Conservation (phyloP, 352 stramenopile genomes). For the Pythium brassicae region DNA sequence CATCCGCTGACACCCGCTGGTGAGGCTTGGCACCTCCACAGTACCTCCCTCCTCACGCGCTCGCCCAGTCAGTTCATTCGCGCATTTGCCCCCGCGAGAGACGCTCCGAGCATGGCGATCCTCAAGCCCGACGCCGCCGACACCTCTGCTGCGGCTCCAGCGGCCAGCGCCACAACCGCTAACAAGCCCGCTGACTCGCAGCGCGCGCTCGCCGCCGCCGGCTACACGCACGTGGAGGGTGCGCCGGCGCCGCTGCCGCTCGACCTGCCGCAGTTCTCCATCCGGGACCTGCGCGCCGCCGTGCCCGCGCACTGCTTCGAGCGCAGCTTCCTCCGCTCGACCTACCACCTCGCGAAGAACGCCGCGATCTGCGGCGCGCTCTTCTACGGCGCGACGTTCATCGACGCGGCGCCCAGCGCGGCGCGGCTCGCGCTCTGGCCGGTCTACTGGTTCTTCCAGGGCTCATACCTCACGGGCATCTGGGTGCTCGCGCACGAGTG, state of each 20-base stretch:
- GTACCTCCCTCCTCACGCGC: no score
- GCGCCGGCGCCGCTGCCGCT: constrained; percentile 77
- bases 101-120: constrained; percentile 44
- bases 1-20: no score
- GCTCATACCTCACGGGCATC: constrained; percentile 95
- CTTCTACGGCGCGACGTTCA: constrained; percentile 81
- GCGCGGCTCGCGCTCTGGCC: constrained; percentile 78
- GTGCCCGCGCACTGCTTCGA: constrained; percentile 97
- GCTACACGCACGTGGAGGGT: constrained; percentile 71
- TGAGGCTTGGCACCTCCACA: no score
- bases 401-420: constrained; percentile 31
- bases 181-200: constrained; percentile 13
- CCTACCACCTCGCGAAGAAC: constrained; percentile 92
- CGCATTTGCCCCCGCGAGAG: constrained; percentile 2
- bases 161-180: constrained; percentile 22
- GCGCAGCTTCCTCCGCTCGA: constrained; percentile 88
- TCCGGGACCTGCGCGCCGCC: constrained; percentile 87
- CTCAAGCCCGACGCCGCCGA: constrained; percentile 52
- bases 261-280: constrained; percentile 78
- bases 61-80: no score
- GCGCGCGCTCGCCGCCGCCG: constrained; percentile 49
- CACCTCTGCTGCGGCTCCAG: constrained; percentile 14
- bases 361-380: constrained; percentile 85
- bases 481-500: constrained; percentile 98
- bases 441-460: constrained; percentile 97